Evolutionary conservation across 192 early-diverging fungal species (phyloP), one percentile per base, ranked within the genome.

Genomic region (Backusella tuberculispora): DNA sequence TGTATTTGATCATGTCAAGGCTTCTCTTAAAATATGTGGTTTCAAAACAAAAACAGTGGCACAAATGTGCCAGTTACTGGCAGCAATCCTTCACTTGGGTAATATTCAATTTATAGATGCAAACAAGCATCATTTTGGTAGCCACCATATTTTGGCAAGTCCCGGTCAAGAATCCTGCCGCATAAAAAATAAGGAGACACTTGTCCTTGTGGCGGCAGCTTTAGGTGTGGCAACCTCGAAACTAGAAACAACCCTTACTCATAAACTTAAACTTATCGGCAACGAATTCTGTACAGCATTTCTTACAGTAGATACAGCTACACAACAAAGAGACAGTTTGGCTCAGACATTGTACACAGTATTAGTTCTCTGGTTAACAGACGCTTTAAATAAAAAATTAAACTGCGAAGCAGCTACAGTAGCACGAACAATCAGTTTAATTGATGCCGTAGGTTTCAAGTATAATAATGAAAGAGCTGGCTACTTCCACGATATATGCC

Each of bases 81-180:
- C 95, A 0, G 98, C 94, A 0, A 93, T 98, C 46, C 80, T 99
- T 76, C 95, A 97, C 71, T 80, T 99, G 26, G 96, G 96, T 40
- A 96, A 97, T 67, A 79, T 96, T n/a, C 85, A 90, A 69, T 99
- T 99, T 75, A 69, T 85, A 3, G 93, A 91, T 68, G 83, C 82
- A 10, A 77, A 70, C 21, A 79, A 87, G 64, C 84, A 89, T 48
- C 63, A 64, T 14, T 73, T 73, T 72, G 70, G 70, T 13, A 45
- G 63, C 47, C 40, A 67, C 38, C 40, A 6, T 4, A 41, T 42
- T 43, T 13, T 24, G 5, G 15, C 68, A 1, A 45, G 29, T 29
- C 21, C 44, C 0, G 45, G 42, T 0, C 82, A 92, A 71, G 93
- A 93, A 43, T 78, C 90, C 0, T 90, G 90, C 69, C 74, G 78